phyloP scores from a whole-genome alignment of 2,329 filamentous ascomycete species.

The Fusarium bactridioides region DNA sequence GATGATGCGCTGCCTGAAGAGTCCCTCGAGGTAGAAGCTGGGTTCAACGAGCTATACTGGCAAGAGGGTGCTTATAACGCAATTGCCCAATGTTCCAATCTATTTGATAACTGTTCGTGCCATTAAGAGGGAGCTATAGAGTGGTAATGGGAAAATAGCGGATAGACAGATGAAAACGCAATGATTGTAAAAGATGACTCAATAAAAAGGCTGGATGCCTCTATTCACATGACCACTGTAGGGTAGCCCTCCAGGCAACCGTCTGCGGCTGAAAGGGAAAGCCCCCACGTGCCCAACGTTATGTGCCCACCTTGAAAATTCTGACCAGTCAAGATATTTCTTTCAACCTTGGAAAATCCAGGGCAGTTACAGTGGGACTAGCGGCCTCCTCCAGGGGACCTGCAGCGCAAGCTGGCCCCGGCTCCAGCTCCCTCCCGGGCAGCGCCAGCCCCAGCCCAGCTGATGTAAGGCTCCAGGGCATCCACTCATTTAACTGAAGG shows the following conservation, averaged over 20 bases:
- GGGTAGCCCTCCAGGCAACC: slow-evolving; percentile 15
- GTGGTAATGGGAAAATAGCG: accelerated
- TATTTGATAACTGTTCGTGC: slow-evolving; percentile 19
- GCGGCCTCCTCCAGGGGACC: slow-evolving; percentile 28
- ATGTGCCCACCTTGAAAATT: slow-evolving; percentile 11
- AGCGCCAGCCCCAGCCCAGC: not conserved
- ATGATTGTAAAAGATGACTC: not conserved
- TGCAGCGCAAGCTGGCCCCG: slow-evolving; percentile 8
- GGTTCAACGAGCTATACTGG: not conserved
- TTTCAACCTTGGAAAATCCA: not conserved
- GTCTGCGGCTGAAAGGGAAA: slow-evolving; percentile 32
- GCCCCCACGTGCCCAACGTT: slow-evolving; percentile 34
- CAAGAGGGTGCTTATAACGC: not conserved
- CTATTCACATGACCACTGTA: not conserved
- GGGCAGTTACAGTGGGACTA: slow-evolving; percentile 20
- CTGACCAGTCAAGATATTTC: slow-evolving; percentile 15
- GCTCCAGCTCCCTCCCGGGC: not conserved
- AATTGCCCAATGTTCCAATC: slow-evolving; percentile 3
- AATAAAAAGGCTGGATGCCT: not conserved
- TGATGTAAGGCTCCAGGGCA: slow-evolving; percentile 30
- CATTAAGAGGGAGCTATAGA: not conserved
- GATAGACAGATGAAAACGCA: not conserved
- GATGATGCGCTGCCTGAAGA: not conserved
- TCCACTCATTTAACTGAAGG: slow-evolving; percentile 26
- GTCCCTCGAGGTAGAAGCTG: not conserved